A percentile compares a stretch with the other conserved stretches of the same genome.
Conservation (phyloP, 441 rosid species). For the Gossypium gossypioides region DNA sequence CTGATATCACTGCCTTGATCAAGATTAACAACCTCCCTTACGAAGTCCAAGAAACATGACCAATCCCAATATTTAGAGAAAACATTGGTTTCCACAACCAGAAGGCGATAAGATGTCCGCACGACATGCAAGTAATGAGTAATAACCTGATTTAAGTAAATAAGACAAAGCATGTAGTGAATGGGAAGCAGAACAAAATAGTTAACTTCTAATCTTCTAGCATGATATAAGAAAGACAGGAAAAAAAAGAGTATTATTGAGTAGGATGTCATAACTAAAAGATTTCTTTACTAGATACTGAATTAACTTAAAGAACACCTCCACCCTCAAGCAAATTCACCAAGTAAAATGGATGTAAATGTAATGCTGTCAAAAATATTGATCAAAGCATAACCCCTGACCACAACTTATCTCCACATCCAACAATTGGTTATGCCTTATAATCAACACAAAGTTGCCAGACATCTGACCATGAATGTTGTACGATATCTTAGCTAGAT, state of each 20-base stretch:
- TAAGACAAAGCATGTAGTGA: background rate
- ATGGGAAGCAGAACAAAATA: background rate
- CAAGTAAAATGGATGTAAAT: background rate
- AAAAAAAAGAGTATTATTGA: background rate
- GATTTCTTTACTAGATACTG: background rate
- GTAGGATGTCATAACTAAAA: background rate
- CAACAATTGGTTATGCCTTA: background rate
- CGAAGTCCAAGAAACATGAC: slow-evolving; percentile 71
- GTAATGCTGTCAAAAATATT: background rate
- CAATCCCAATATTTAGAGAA: slow-evolving; percentile 87
- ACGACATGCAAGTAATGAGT: slow-evolving; percentile 33
- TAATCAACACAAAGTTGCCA: background rate
- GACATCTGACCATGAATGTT: background rate
- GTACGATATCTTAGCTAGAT: background rate
- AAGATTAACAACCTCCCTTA: slow-evolving; percentile 27
- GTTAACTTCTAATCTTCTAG: background rate
- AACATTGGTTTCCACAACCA: slow-evolving; percentile 45
- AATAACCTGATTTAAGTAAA: slow-evolving; percentile 37
- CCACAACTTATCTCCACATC: background rate
- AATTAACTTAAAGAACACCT: background rate
- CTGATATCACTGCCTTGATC: slow-evolving; percentile 15
- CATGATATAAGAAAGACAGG: background rate
- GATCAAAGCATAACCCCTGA: background rate
- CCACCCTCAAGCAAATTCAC: background rate
- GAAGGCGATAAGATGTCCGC: slow-evolving; percentile 63